Conservation (phyloP, 371 early-diverging fungal genomes). For the Parasitella parasitica region DNA sequence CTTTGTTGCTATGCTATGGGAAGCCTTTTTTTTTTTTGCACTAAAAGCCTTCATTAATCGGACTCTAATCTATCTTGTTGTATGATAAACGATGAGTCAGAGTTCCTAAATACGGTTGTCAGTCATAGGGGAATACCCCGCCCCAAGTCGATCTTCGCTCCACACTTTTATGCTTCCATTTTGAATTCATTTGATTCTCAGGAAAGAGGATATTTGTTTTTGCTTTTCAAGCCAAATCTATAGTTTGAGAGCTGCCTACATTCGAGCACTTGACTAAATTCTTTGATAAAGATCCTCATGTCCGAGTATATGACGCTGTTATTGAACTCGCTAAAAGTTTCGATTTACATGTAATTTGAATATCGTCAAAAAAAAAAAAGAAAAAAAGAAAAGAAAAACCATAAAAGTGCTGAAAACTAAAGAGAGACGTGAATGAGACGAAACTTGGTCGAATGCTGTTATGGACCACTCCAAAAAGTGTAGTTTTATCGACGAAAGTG, state of each 20-base stretch:
- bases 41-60: background rate
- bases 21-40: background rate
- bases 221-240: too few species aligned
- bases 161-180: background rate
- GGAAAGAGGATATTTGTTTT: too few species aligned
- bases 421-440: slow-evolving; percentile 3
- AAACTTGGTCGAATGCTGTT: background rate
- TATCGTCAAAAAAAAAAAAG: background rate
- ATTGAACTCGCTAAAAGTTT: too few species aligned
- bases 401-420: background rate
- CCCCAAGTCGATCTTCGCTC: background rate
- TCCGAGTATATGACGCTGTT: too few species aligned
- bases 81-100: slow-evolving; percentile 28
- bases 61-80: background rate
- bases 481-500: slow-evolving; percentile 14
- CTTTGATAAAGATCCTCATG: too few species aligned
- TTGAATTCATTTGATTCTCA: too few species aligned
- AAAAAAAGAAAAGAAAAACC: too few species aligned
- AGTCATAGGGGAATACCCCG: background rate
- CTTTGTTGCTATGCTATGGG: background rate
- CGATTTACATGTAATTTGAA: slow-evolving; percentile 5
- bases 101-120: slow-evolving; percentile 8
- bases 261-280: too few species aligned
- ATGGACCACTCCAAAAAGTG: slow-evolving; percentile 10
- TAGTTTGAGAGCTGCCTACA: too few species aligned